Evolutionary conservation across 1,284 basidiomycete species (phyloP).

Genomic region (Afroboletus lepidellus): DNA sequence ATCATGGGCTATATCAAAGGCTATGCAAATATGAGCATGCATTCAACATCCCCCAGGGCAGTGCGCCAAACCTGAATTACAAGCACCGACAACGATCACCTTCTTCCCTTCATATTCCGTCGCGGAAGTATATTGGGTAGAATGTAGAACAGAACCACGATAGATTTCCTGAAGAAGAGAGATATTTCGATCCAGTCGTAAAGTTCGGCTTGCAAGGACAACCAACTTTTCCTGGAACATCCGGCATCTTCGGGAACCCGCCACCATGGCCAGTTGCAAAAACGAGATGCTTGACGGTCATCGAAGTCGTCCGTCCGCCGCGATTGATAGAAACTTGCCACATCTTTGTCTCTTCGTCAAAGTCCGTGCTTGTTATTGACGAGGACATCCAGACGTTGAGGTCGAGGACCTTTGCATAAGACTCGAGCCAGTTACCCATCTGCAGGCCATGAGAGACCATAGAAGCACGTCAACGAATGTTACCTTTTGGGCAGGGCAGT

Average conservation of each 20-base stretch:
- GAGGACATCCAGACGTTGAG: constrained; percentile 54
- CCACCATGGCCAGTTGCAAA: constrained; percentile 40
- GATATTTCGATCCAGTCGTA: neutral
- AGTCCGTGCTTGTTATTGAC: constrained; percentile 37
- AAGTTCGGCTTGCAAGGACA: neutral
- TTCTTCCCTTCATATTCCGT: constrained; percentile 30
- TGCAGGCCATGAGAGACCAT: constrained; percentile 13
- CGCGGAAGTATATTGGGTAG: constrained; percentile 34
- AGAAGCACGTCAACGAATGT: neutral
- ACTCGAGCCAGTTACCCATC: constrained; percentile 60
- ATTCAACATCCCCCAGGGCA: neutral
- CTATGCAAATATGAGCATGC: constrained; percentile 12
- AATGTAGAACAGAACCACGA: constrained; percentile 35
- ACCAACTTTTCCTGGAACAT: constrained; percentile 24
- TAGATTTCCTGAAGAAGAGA: constrained; percentile 21
- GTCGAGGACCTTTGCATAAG: constrained; percentile 51
- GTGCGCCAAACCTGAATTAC: constrained; percentile 27
- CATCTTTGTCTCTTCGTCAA: constrained; percentile 27
- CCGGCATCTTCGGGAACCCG: constrained; percentile 36
- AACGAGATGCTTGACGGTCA: constrained; percentile 37
- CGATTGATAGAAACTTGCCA: constrained; percentile 37
- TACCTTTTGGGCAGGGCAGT: constrained; percentile 36
- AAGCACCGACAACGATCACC: constrained; percentile 27
- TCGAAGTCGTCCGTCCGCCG: constrained; percentile 19
- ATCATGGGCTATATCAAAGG: constrained; percentile 31